Conservation (phyloP, 352 stramenopile species). For the Phytopythium sindhum region DNA sequence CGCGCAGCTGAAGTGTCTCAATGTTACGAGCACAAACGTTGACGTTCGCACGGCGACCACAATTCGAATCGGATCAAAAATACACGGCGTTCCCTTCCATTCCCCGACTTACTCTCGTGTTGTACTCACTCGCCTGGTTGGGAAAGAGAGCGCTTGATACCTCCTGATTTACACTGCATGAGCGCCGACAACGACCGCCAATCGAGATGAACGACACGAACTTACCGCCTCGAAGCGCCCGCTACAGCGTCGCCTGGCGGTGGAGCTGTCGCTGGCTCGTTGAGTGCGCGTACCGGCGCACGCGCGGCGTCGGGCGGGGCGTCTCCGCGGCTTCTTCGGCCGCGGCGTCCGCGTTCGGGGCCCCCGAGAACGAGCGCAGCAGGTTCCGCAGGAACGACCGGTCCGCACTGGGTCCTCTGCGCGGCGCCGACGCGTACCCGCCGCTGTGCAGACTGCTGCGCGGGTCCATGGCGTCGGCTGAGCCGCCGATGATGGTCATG, state of each 20-base stretch:
- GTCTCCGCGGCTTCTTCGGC: constrained; percentile 17
- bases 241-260: constrained; percentile 24
- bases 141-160: background rate
- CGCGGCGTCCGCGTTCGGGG: background rate
- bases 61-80: constrained; percentile 6
- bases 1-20: background rate
- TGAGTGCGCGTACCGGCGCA: constrained; percentile 37
- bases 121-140: background rate
- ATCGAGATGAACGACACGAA: background rate
- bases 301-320: constrained; percentile 24
- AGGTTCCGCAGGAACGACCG: constrained; percentile 9
- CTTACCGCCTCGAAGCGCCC: too few relatives aligned
- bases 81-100: constrained; percentile 15
- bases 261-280: constrained; percentile 11
- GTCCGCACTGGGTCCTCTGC: constrained; percentile 2
- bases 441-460: constrained; percentile 5
- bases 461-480: background rate
- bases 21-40: too few relatives aligned
- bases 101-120: constrained; percentile 2
- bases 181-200: too few relatives aligned
- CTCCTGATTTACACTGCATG: constrained; percentile 3
- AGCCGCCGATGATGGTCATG: background rate
- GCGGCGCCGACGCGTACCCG: background rate
- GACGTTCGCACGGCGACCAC: too few relatives aligned
- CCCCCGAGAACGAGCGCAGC: background rate